phyloP scores from a whole-genome alignment of 495 filamentous ascomycete species.

The Pseudomonodictys pantanalensis region DNA sequence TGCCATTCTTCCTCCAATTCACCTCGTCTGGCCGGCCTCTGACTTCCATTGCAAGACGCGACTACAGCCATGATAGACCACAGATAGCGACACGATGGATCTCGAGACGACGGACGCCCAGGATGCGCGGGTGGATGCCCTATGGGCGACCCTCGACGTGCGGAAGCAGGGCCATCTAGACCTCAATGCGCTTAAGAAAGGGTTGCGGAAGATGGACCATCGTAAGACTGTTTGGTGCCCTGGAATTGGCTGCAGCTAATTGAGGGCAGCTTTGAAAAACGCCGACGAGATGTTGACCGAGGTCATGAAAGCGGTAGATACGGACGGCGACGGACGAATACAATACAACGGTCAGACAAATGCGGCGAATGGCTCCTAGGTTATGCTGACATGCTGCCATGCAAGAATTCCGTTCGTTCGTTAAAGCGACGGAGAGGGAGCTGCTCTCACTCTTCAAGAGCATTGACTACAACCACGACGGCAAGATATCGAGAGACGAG shows the following conservation, averaged over 20 bases:
- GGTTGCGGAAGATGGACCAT: constrained; percentile 85
- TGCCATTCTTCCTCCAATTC: neutral
- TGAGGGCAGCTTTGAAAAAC: constrained; percentile 78
- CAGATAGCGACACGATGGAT: constrained; percentile 39
- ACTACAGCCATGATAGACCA: constrained; percentile 30
- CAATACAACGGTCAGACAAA: constrained; percentile 71
- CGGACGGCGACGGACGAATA: constrained; percentile 81
- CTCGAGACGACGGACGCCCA: constrained; percentile 56
- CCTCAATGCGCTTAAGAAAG: constrained; percentile 75
- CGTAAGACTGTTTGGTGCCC: constrained; percentile 57
- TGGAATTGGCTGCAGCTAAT: constrained; percentile 11
- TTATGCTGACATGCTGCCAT: neutral
- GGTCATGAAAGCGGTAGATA: constrained; percentile 78
- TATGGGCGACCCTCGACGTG: constrained; percentile 80
- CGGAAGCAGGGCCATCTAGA: constrained; percentile 75
- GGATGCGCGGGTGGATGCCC: constrained; percentile 70
- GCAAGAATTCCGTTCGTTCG: constrained; percentile 83
- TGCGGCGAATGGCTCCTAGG: neutral
- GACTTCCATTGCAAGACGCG: constrained; percentile 3
- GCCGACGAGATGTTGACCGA: constrained; percentile 80
- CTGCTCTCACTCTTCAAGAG: constrained; percentile 76
- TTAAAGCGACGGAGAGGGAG: constrained; percentile 79
- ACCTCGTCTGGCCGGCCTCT: neutral
- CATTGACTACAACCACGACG: constrained; percentile 84
- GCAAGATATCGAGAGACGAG: constrained; percentile 83